Percentiles rank a stretch among this genome's conserved stretches.
Evolutionary conservation across 352 stramenopile species (phyloP).

Genomic region (Globisporangium uncinulatum): DNA sequence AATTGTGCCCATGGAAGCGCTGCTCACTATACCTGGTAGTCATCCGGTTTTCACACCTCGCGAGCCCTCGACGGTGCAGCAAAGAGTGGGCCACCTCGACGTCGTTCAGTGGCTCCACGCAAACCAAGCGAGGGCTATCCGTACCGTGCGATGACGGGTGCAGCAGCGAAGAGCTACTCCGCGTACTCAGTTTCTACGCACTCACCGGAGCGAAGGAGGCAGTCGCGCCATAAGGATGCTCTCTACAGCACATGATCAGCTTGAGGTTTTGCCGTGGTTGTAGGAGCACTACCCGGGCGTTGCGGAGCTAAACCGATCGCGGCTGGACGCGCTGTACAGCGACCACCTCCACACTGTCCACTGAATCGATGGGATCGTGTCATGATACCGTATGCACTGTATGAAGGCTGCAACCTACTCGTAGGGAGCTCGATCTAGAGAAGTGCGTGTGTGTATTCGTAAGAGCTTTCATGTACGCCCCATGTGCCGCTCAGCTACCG

Average conservation of each 20-base stretch:
- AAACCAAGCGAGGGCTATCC: constrained; percentile 8
- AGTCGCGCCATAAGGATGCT: neutral
- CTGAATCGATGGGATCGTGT: neutral
- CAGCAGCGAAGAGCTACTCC: constrained; percentile 4
- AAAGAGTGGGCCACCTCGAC: neutral
- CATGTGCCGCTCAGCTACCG: neutral
- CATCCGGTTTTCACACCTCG: neutral
- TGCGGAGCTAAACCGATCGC: neutral
- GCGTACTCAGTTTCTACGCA: constrained; percentile 10
- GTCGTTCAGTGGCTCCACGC: constrained; percentile 8
- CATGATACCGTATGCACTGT: neutral
- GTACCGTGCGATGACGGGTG: constrained; percentile 4
- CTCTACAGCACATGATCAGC: constrained; percentile 1
- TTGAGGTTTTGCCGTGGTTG: constrained; percentile 5
- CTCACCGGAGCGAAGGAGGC: constrained; percentile 12
- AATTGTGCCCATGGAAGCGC: neutral
- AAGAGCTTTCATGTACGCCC: no score
- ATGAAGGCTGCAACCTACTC: no score
- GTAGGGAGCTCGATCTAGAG: no score
- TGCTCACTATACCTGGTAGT: constrained; percentile 5
- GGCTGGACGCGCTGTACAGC: neutral
- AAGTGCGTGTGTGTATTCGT: neutral
- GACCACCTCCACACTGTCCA: constrained; percentile 5
- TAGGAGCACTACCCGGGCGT: neutral
- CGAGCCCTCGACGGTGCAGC: constrained; percentile 3